Evolutionary conservation across 768 basidiomycete species (phyloP), one percentile per base, ranked within the genome.

Genomic region (Tephrocybe rancida): DNA sequence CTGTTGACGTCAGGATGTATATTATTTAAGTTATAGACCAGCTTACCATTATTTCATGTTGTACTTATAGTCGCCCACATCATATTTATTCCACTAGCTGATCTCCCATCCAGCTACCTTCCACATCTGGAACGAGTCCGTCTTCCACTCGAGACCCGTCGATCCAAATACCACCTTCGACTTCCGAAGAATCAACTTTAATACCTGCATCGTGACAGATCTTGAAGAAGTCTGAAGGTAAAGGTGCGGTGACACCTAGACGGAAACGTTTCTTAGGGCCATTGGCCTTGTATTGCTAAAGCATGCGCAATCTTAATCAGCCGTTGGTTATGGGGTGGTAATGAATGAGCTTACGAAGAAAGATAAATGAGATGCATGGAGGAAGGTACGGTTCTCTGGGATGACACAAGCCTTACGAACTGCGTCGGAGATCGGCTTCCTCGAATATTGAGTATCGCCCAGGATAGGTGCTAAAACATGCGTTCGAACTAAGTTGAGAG

Each of bases 321-420:
- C 10, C 19, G 41, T 32, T 21, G 29, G 9, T 16, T 29, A 27
- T 19, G 18, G 13, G 29, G 7, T 30, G 44, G 44, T 13, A 30
- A 21, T 44, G 21, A 38, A 37, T 29, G 43, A 66, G n/a, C 83
- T 60, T 59, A 86, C 87, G 19, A 73, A 75, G 49, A 87, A 70
- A 1, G 83, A 81, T 27, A 86, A 50, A 43, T 81, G 76, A 3
- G 83, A 77, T 7, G 86, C 76, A 55, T 89, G 87, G 8, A 88
- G 68, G 60, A 82, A 88, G 27, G 86, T 64, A n/a, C 79, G 76
- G 52, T 80, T 72, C 26, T 71, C 57, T 0, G 77, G 78, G 2
- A 84, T 57, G 30, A 50, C 59, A 38, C 69, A 61, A 16, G 60
- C 38, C 2, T 57, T 41, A 5, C 50, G 51, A 14, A 77, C 64